A percentile compares a stretch with the other conserved stretches of the same genome.
phyloP scores from a whole-genome alignment of 805 yeast species.

The Saccharomycopsis javanensis region DNA sequence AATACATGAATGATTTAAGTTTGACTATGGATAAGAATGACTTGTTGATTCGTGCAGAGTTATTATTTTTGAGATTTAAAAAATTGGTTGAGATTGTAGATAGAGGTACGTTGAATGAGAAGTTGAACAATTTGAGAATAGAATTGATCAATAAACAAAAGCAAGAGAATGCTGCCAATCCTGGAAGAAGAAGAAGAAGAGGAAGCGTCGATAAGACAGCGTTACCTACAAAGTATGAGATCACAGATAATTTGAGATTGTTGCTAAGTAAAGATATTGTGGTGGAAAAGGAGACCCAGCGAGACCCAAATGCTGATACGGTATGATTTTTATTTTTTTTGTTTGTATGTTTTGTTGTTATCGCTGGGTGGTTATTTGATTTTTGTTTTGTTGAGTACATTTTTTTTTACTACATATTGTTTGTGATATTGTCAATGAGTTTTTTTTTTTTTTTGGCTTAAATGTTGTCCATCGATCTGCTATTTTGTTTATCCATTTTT shows the following conservation, averaged over 20 bases:
- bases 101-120: constrained; percentile 27
- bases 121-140: constrained; percentile 12
- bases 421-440: too few species aligned
- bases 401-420: too few species aligned
- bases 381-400: too few species aligned
- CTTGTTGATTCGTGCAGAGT: constrained; percentile 72
- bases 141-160: constrained; percentile 11
- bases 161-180: constrained; percentile 16
- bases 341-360: background rate
- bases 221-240: constrained; percentile 15
- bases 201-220: constrained; percentile 5
- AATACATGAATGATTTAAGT: constrained; percentile 84
- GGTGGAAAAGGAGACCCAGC: constrained; percentile 48
- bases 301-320: constrained; percentile 22
- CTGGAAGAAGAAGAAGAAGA: constrained; percentile 11
- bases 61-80: constrained; percentile 68
- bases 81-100: constrained; percentile 76
- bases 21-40: constrained; percentile 69
- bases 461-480: too few species aligned
- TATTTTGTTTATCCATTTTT: too few species aligned
- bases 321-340: background rate
- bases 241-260: constrained; percentile 44
- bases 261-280: constrained; percentile 54
- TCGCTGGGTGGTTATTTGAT: background rate
- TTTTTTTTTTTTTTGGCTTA: too few species aligned